Conservation (phyloP, 257 asterid genomes). For the Gentiana macrophylla region DNA sequence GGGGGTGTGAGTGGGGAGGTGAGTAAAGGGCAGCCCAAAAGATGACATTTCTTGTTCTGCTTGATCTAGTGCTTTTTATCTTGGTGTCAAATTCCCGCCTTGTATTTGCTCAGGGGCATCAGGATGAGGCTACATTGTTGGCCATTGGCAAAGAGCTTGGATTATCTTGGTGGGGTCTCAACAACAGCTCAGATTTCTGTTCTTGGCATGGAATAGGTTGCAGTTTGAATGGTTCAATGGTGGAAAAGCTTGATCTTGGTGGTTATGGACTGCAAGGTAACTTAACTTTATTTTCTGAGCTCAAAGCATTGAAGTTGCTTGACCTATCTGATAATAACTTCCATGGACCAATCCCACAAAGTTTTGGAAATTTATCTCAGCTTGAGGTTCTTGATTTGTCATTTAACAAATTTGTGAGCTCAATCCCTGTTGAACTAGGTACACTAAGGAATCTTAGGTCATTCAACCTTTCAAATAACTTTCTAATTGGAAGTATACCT, state of each 20-base stretch:
- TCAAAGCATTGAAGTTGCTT: conserved; percentile 66
- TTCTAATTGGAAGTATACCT: conserved; percentile 52
- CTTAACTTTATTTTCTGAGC: conserved; percentile 54
- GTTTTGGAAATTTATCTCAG: conserved; percentile 46
- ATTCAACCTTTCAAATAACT: conserved; percentile 59
- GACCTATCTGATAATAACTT: conserved; percentile 81
- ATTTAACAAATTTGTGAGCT: conserved; percentile 51
- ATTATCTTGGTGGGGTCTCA: conserved; percentile 56
- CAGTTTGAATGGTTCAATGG: conserved; percentile 46
- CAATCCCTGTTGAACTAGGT: conserved; percentile 56
- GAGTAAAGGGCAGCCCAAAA: conserved; percentile 17
- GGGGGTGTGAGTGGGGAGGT: not conserved
- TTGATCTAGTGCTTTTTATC: conserved; percentile 37
- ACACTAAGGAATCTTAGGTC: conserved; percentile 43
- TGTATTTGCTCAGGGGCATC: conserved; percentile 24
- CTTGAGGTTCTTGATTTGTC: conserved; percentile 94
- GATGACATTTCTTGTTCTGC: conserved; percentile 33
- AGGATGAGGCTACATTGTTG: conserved; percentile 36
- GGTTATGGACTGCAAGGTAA: conserved; percentile 69
- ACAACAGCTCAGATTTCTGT: conserved; percentile 45
- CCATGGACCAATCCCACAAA: conserved; percentile 55
- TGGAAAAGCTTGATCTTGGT: conserved; percentile 78
- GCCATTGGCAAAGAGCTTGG: conserved; percentile 51
- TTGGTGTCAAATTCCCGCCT: conserved; percentile 37
- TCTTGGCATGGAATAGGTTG: conserved; percentile 76